Evolutionary conservation across 208 protist species (phyloP), one percentile per base, ranked within the genome.

Genomic region (Leishmania braziliensis): DNA sequence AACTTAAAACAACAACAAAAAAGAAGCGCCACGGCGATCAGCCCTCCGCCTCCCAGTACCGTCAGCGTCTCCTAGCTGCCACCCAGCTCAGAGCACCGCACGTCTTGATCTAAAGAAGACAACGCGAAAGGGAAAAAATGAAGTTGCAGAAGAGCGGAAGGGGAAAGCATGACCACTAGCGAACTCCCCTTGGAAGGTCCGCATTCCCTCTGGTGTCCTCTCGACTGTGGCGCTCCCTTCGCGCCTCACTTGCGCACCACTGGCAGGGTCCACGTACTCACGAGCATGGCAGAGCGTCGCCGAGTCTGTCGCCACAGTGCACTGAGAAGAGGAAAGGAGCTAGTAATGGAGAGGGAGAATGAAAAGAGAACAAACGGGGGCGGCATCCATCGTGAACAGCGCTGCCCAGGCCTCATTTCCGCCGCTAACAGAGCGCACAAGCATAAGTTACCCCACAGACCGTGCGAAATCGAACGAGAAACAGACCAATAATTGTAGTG

Each of bases 401-500:
- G 46, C 69, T 26, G 43, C 6, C 69, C 43, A 46, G 4, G 20
- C 46, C 9, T 73, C 69, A 73, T 51, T 46, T 51, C 43, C 62
- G 5, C 62, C 62, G 26, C 29, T 8, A 33, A 48, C 51, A 23
- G 46, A 29, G 46, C 10, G 18, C 36, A 33, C 36, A 12, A 73
- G 50, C 39, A 75, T 36, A 58, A 51, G 36, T 26, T 5, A 69
- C 23, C 29, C n/a, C 75, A 48, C 71, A 78, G 58, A 70, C n/a
- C 68, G 12, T 43, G 4, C 26, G 51, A 77, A 43, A 60, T 63
- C 5, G n/a, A 46, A 46, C 43, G 43, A 46, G 43, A 68, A 78
- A 66, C 51, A 78, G 54, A 78, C 33, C 18, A 60, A 62, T 20
- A 60, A 10, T 48, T 76, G 72, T 76, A 76, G 72, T 76, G 51